Percentiles rank a stretch among this genome's conserved stretches.
Evolutionary conservation across 805 yeast species (phyloP).

Genomic region (Kuraishia molischiana): DNA sequence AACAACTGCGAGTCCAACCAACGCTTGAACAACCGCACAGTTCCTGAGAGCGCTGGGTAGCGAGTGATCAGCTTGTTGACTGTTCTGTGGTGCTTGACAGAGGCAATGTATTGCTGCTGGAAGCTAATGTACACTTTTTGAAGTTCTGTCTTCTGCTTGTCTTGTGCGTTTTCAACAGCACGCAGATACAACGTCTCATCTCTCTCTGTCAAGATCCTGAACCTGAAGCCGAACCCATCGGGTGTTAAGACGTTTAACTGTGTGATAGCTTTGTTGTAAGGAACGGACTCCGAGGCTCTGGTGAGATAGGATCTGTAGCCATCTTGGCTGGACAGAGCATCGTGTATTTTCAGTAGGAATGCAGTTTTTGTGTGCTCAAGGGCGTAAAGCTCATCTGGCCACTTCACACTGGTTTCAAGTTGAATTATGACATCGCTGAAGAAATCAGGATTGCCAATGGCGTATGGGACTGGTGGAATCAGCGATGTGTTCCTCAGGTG

Average conservation of each 20-base stretch:
- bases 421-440: conserved; percentile 76
- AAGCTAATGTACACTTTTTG: conserved; percentile 58
- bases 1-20: conserved; percentile 86
- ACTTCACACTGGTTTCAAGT: conserved; percentile 80
- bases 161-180: conserved; percentile 58
- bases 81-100: conserved; percentile 74
- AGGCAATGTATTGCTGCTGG: conserved; percentile 53
- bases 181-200: conserved; percentile 69
- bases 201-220: conserved; percentile 72
- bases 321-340: conserved; percentile 36
- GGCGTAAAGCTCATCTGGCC: conserved; percentile 91
- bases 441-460: conserved; percentile 64
- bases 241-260: conserved; percentile 66
- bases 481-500: conserved; percentile 69
- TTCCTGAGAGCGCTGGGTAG: conserved; percentile 65
- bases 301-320: conserved; percentile 51
- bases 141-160: conserved; percentile 45
- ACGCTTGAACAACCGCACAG: conserved; percentile 75
- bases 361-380: conserved; percentile 89
- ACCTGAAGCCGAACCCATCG: conserved; percentile 79
- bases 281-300: conserved; percentile 51
- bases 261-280: conserved; percentile 50
- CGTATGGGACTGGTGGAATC: conserved; percentile 75
- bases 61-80: conserved; percentile 61
- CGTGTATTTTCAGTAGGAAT: conserved; percentile 59